phyloP scores from a whole-genome alignment of 2,329 filamentous ascomycete genomes.

The Stachybotrys chartarum region DNA sequence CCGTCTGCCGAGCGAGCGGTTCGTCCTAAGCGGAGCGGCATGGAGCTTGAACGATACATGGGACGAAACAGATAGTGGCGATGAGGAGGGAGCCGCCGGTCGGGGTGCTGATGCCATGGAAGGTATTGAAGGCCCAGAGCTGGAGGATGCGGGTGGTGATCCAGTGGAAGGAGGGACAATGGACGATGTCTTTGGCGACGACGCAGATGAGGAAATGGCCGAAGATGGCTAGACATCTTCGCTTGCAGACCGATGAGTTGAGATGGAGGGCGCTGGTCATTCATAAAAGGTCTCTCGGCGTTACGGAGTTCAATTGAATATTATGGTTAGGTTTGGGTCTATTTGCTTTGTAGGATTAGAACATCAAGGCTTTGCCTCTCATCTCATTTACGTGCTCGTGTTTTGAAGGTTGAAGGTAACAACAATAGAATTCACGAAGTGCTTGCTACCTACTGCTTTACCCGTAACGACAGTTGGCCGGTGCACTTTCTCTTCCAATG shows the following conservation, averaged over 20 bases:
- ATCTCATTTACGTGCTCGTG: too few species aligned
- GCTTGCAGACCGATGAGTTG: neutral
- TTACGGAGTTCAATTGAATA: neutral
- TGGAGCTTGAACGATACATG: constrained; percentile 58
- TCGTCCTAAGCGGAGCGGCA: constrained; percentile 57
- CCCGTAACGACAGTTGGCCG: neutral
- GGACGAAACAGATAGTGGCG: constrained; percentile 38
- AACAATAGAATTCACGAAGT: neutral
- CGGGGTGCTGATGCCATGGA: constrained; percentile 42
- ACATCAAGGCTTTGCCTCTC: too few species aligned
- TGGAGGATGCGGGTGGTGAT: constrained; percentile 36
- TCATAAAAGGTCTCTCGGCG: neutral
- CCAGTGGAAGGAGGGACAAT: constrained; percentile 42
- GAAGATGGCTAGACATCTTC: constrained; percentile 19
- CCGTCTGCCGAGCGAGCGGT: constrained; percentile 59
- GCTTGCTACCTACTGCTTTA: neutral
- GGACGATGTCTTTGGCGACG: constrained; percentile 48
- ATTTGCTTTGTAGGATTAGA: neutral
- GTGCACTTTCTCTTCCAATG: neutral
- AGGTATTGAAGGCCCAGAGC: constrained; percentile 32
- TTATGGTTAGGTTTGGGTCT: neutral
- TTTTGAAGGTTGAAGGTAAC: too few species aligned
- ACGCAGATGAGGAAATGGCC: constrained; percentile 51
- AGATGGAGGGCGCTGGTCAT: neutral
- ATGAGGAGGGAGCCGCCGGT: constrained; percentile 32